phyloP scores from a whole-genome alignment of 257 asterid species.

The Solanum acaule region DNA sequence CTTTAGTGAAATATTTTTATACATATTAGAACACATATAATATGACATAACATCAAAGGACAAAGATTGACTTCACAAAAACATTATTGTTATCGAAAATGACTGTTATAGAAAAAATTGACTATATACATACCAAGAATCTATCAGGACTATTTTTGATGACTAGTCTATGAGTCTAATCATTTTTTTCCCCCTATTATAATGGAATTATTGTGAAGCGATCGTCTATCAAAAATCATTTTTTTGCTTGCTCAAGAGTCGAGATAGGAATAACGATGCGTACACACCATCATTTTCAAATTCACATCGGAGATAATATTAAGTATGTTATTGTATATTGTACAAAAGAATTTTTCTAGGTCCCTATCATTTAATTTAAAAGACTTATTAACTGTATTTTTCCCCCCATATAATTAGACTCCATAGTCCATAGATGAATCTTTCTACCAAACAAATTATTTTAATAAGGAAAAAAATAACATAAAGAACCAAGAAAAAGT shows the following conservation, averaged over 20 bases:
- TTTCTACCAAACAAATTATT: background rate
- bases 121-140: background rate
- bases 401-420: background rate
- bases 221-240: fast-evolving
- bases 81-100: too few species aligned
- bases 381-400: background rate
- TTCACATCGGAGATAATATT: background rate
- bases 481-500: background rate
- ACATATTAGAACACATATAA: background rate
- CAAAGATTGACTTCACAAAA: too few species aligned
- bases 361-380: background rate
- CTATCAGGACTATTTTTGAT: background rate
- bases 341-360: background rate
- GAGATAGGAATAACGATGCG: fast-evolving
- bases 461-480: background rate
- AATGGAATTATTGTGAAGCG: background rate
- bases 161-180: too few species aligned
- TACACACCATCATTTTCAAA: background rate
- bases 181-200: too few species aligned
- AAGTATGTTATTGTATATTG: background rate
- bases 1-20: background rate
- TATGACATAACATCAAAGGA: background rate
- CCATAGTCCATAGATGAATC: background rate
- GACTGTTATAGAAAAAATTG: too few species aligned
- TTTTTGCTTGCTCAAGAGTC: fast-evolving